Evolutionary conservation across 78 protist genomes (phyloP), one percentile per base, ranked within the genome.

Genomic region (Creolimax fragrantissima): DNA sequence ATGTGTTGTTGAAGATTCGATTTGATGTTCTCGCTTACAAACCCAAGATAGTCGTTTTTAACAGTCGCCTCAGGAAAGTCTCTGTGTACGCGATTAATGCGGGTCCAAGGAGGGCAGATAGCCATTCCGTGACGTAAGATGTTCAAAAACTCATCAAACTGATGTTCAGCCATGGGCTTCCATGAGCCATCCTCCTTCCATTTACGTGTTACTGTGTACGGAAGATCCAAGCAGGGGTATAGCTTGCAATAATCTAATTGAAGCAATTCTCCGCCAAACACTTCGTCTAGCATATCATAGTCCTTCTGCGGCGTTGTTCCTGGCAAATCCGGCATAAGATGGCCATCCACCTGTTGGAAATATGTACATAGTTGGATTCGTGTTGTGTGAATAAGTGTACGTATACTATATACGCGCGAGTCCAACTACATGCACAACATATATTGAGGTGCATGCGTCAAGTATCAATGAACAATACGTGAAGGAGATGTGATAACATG

Each of bases 311-410:
- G 47, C 17, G 90, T 88, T 5, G 90, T 88, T 88, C 90, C 90
- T 35, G 90, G 90, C 4, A 88, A 6, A 88, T 88, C 90, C 5
- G 90, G 90, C 90, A 88, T 88, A 4, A 88, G 6, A 88, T 88
- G 90, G 47, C 90, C 90, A 88, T 88, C 90, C 4, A 88, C 90
- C n/a, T n/a, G n/a, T n/a, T n/a, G n/a, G n/a, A n/a, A n/a, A n/a
- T n/a, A n/a, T n/a, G n/a, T n/a, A n/a, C n/a, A n/a, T n/a, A n/a
- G n/a, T n/a, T n/a, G n/a, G n/a, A n/a, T n/a, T n/a, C n/a, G n/a
- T n/a, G n/a, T n/a, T n/a, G n/a, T n/a, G n/a, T n/a, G n/a, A n/a
- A n/a, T n/a, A n/a, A n/a, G n/a, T n/a, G n/a, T n/a, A n/a, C n/a
- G n/a, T n/a, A n/a, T n/a, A n/a, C n/a, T n/a, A n/a, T n/a, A n/a